Base-by-base conservation (phyloP, 192 early-diverging fungal species). In the Backusella macrospora region DNA sequence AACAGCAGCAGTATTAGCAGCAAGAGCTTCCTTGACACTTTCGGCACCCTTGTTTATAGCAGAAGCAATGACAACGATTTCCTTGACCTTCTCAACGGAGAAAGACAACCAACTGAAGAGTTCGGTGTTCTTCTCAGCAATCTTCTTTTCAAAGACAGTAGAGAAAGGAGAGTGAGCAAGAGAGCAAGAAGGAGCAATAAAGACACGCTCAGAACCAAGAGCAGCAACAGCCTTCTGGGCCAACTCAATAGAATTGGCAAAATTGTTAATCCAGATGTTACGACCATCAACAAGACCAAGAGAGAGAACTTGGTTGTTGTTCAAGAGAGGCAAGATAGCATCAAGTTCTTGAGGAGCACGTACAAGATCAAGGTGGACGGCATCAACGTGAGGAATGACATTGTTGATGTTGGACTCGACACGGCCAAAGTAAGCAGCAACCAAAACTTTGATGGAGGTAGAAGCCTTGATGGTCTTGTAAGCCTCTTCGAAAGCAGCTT, bases 251-350 rank as follows among this genome's bases (percentile, higher is more conserved):
- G 93, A 90, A 73, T 85, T 81, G 72, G 80, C 85, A 49, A 97
- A 79, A 85, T 98, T 92, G 71, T 90, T 86, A 87, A 96, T 96
- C 97, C 97, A 99, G 83, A 99, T 92, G 90, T 99, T 98, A 74
- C 97, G 92, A 46, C 97, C 97, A 83, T 98, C 91, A 70, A 99
- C 88, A 48, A 99, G 85, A 81, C 97, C 97, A 67, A 95, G 84
- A n/a, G 95, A 97, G 29, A 99, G 86, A 49, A 87, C 75, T 78
- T 93, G 83, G 73, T 83, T 84, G 18, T 80, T 76, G 42, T 86
- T 84, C 39, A 93, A 78, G 49, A 83, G 46, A 69, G 83, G 81
- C 63, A 95, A 75, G 49, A 95, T 87, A 34, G 81, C 72, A 71
- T 96, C 91, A 64, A 96, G 83, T 78, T 96, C 92, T 47, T 88